phyloP scores from a whole-genome alignment of 495 filamentous ascomycete genomes.

The Hypoxylon subgilvum region DNA sequence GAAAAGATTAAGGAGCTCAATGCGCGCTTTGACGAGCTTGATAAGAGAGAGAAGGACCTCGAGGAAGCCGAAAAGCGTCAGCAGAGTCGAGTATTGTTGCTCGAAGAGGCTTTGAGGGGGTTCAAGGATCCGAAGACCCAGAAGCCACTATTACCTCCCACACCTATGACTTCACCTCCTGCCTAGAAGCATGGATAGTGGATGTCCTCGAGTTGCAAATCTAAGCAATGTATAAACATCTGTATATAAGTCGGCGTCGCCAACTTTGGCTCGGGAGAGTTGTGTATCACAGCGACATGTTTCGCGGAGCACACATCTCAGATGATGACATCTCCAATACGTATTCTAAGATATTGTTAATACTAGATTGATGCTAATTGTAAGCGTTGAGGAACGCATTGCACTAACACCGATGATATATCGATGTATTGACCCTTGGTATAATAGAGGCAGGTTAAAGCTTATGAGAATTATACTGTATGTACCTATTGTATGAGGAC shows the following conservation, averaged over 20 bases:
- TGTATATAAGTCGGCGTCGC: slow-evolving; percentile 1
- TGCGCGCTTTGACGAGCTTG: slow-evolving; percentile 63
- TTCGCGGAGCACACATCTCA: slow-evolving; percentile 4
- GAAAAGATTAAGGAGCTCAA: slow-evolving; percentile 75
- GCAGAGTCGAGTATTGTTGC: slow-evolving; percentile 61
- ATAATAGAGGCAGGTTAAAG: too few species aligned
- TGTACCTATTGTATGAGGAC: too few species aligned
- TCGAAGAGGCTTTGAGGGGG: slow-evolving; percentile 72
- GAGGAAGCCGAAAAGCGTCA: slow-evolving; percentile 67
- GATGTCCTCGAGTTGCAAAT: neutral
- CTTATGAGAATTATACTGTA: too few species aligned
- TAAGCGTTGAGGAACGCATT: too few species aligned
- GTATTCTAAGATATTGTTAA: too few species aligned
- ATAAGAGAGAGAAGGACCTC: slow-evolving; percentile 66
- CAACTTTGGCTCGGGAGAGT: neutral
- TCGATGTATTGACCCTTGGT: too few species aligned
- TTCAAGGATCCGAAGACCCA: slow-evolving; percentile 62
- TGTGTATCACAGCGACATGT: neutral
- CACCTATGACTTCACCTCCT: slow-evolving; percentile 23
- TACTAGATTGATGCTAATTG: too few species aligned
- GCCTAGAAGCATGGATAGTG: neutral
- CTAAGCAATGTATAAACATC: slow-evolving; percentile 12
- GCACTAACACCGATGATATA: too few species aligned
- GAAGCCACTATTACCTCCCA: slow-evolving; percentile 47
- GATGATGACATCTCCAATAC: neutral